Evolutionary conservation across 1,139 yeast species (phyloP).

Genomic region (Geotrichum candidum): DNA sequence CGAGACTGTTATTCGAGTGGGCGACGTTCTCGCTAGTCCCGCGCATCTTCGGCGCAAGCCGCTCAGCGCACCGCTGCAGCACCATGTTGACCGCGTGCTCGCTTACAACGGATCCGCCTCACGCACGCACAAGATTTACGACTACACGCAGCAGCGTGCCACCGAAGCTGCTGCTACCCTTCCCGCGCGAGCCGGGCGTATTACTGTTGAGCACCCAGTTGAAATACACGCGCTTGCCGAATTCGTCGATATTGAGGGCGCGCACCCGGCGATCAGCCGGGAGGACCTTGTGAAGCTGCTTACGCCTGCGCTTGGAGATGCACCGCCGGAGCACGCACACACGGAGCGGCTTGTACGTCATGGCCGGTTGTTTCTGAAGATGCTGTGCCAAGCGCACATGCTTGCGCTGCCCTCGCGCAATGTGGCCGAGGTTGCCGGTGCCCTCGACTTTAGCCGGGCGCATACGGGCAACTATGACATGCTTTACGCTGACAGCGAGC

Average conservation of each 20-base stretch:
- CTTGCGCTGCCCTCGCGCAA: constrained; percentile 8
- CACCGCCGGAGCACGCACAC: constrained; percentile 2
- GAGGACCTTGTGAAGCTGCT: constrained; percentile 1
- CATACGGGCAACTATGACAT: background rate
- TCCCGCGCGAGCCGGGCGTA: background rate
- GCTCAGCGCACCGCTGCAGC: background rate
- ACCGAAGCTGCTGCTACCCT: background rate
- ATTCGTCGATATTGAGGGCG: background rate
- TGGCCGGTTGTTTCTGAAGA: constrained; percentile 6
- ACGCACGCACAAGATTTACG: constrained; percentile 3
- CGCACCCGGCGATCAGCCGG: background rate
- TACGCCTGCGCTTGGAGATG: constrained; percentile 1
- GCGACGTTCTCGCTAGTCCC: background rate
- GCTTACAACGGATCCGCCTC: constrained; percentile 6
- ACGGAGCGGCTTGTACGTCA: background rate
- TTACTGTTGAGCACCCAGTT: background rate
- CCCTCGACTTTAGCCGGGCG: constrained; percentile 7
- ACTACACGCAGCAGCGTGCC: background rate
- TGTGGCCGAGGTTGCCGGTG: background rate
- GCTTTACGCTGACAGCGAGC: background rate
- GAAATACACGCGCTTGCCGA: background rate
- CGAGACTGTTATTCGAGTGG: background rate
- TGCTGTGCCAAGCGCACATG: constrained; percentile 9
- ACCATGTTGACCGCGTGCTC: constrained; percentile 4
- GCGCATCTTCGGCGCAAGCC: background rate